These are phyloP conservation scores for Wickerhamomyces chambardii DNA, from an alignment of 805 yeast genomes.

Conservation along the genomic window DNA sequence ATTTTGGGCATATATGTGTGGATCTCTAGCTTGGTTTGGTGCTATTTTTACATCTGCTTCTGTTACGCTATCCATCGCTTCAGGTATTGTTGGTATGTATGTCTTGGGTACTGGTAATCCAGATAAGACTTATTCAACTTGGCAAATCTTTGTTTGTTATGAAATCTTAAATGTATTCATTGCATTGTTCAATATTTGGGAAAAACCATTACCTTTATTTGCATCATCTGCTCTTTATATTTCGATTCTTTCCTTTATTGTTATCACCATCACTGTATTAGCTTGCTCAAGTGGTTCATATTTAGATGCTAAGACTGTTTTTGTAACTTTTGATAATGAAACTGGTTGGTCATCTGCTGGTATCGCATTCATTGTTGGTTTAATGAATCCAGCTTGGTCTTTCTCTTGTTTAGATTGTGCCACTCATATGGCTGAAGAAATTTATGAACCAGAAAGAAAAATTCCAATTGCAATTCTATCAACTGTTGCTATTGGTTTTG, in stretches of 20 bases:
- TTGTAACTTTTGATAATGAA: conserved; percentile 39
- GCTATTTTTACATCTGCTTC: conserved; percentile 55
- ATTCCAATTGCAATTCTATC: conserved; percentile 56
- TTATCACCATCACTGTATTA: conserved; percentile 44
- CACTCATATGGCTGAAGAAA: conserved; percentile 66
- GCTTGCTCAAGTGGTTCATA: conserved; percentile 43
- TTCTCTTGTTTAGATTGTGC: conserved; percentile 64
- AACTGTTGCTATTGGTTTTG: conserved; percentile 56
- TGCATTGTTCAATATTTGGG: conserved; percentile 39
- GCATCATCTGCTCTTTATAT: conserved; percentile 40
- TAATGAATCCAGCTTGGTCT: conserved; percentile 63
- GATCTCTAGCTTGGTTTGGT: conserved; percentile 56
- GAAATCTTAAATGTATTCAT: conserved; percentile 34
- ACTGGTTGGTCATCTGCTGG: conserved; percentile 56
- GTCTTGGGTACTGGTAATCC: conserved; percentile 24
- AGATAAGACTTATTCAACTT: conserved; percentile 29
- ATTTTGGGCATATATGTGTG: conserved; percentile 44
- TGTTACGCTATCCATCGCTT: conserved; percentile 43
- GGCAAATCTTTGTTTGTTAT: conserved; percentile 48
- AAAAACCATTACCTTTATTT: conserved; percentile 39
- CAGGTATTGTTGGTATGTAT: conserved; percentile 42
- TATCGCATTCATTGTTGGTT: conserved; percentile 58
- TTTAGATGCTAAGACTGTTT: conserved; percentile 43
- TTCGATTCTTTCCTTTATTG: conserved; percentile 43
- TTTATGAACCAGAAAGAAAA: conserved; percentile 38